Evolutionary conservation across 2,329 filamentous ascomycete genomes (phyloP), one percentile per base, ranked within the genome.

Genomic region (Aspergillus novofumigatus): DNA sequence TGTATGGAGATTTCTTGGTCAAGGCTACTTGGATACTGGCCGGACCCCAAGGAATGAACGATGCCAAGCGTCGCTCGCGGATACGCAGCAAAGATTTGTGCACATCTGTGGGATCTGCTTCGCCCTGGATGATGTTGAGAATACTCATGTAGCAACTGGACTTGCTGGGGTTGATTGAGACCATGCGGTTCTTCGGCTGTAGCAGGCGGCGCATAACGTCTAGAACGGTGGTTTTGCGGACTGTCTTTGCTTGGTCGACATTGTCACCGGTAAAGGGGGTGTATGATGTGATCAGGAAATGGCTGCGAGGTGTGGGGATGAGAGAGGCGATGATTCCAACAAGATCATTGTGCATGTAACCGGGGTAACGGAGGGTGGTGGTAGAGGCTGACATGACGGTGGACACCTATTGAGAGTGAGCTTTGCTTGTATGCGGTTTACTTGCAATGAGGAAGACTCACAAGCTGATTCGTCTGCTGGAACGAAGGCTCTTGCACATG

Each of bases 271-370:
- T 97, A 71, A 99, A 99, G 5, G 94, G 94, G 0, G 94, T 99
- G 79, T 99, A 99, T 47, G 93, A 91, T 4, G 94, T 99, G 86
- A 97, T 96, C 58, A 99, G 82, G 83, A 99, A 99, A 78, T 99
- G 95, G 72, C 92, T 96, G 66, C 94, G 88, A 9, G 94, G 95
- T 0, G 93, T 99, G 1, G 94, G 94, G 60, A 99, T 97, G 45
- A 99, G 83, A 21, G 92, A 96, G 25, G 95, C 94, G 57, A 99
- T 84, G 67, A 99, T 97, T 75, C 93, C 94, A 70, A 96, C 92
- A 17, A 99, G 87, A 72, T 99, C 94, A 75, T 99, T 99, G 81
- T 99, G 94, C 94, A 99, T 99, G 78, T 99, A 99, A 42, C 94
- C 94, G 1, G 94, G 94, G 73, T 99, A 99, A 70, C 94, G 86